phyloP scores from a whole-genome alignment of 2,329 filamentous ascomycete genomes.

The Sporothrix brunneoviolacea region DNA sequence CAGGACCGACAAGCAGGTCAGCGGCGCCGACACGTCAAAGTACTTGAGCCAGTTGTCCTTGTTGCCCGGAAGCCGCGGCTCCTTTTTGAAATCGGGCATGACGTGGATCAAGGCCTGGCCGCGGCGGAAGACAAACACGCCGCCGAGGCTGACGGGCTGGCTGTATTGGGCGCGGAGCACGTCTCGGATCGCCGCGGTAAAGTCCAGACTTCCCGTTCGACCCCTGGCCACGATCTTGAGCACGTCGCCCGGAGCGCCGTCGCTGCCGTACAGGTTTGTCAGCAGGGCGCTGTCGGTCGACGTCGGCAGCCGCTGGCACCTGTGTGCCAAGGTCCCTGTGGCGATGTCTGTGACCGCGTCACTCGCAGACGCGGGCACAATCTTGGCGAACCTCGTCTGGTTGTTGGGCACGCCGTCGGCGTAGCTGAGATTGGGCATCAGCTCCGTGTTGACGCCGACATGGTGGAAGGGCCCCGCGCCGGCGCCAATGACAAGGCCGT shows the following conservation, averaged over 20 bases:
- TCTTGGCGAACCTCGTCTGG: constrained; percentile 15
- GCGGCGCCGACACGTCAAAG: constrained; percentile 29
- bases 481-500: constrained; percentile 14
- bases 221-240: constrained; percentile 30
- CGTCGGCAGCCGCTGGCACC: constrained; percentile 10
- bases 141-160: constrained; percentile 31
- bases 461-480: constrained; percentile 17
- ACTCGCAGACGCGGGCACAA: background rate
- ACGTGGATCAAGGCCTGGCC: constrained; percentile 34
- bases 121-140: constrained; percentile 32
- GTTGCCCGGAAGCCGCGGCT: constrained; percentile 23
- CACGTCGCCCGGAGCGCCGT: constrained; percentile 27
- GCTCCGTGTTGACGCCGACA: constrained; percentile 16
- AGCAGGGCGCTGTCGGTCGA: constrained; percentile 34
- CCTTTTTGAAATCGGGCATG: constrained; percentile 37
- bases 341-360: constrained; percentile 8
- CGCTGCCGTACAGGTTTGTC: constrained; percentile 35
- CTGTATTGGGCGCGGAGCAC: constrained; percentile 26
- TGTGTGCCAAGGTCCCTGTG: background rate
- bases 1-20: constrained; percentile 35
- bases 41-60: constrained; percentile 33
- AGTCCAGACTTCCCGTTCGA: constrained; percentile 26
- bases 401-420: constrained; percentile 13
- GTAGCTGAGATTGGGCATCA: constrained; percentile 13
- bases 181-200: constrained; percentile 28